Base-by-base conservation (phyloP, 306 rosid genomes). In the Luffa aegyptiaca region DNA sequence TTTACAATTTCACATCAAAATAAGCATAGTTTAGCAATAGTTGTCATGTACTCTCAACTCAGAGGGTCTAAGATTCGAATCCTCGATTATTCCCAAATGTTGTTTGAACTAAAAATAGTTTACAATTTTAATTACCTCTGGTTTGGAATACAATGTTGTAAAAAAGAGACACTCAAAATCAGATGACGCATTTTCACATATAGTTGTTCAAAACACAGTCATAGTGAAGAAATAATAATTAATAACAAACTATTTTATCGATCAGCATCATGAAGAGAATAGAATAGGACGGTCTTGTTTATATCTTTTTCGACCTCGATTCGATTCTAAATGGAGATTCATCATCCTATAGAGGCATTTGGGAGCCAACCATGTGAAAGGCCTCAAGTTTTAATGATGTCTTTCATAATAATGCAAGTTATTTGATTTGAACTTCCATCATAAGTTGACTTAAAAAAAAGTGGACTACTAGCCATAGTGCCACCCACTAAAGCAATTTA, bases 361-460 rank as follows among this genome's bases (percentile, higher is more conserved):
- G 10, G 61, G 9, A 33, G 61, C 31, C 78, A 52, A 73, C 14
- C 78, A 73, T 73, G 61, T 73, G 78, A 51, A 49, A 73, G 10
- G 44, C 11, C 45, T 31, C 31, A 73, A 73, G 45, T 73, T 49
- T 46, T 52, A 73, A 73, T 73, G 78, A 73, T 73, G 61, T 9
- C 78, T 49, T 73, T 8, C 78, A 31, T 49, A 73, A 73, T 73
- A 49, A 73, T 49, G 77, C 77, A 49, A 26, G 12, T 49, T 31
- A 45, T 49, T 73, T 73, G 42, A 46, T 45, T 46, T 21, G 44
- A 46, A 72, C 77, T 13, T 72, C 46, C 18, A 12, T 49, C 42
- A 26, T 46, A 48, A 45, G 59, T 72, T 48, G 77, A 72, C 77
- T 72, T 72, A 2, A 6, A 46, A 71, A 71, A 72, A 49, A 20